These are phyloP conservation scores for Podosphaera xanthii DNA, from an alignment of 2,329 filamentous ascomycete species.

Conservation along the genomic window DNA sequence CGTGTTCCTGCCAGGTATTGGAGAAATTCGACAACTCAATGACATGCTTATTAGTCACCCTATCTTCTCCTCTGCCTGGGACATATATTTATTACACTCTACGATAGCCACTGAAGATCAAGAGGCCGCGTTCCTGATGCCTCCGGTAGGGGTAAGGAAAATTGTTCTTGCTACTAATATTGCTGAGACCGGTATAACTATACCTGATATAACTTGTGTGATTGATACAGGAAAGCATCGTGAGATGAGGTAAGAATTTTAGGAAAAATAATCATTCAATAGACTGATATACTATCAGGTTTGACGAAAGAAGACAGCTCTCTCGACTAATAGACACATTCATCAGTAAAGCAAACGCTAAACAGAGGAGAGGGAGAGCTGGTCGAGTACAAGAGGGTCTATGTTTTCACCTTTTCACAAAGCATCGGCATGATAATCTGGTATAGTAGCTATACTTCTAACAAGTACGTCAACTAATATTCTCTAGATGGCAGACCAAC, in stretches of 20 bases:
- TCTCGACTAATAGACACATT: constrained; percentile 85
- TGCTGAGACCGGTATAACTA: constrained; percentile 94
- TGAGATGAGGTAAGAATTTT: constrained; percentile 44
- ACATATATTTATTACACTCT: constrained; percentile 76
- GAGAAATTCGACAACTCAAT: constrained; percentile 73
- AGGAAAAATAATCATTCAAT: not conserved
- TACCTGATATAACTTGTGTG: constrained; percentile 91
- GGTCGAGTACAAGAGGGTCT: constrained; percentile 87
- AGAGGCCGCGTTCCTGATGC: constrained; percentile 73
- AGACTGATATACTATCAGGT: constrained; percentile 19
- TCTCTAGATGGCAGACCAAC: constrained; percentile 53
- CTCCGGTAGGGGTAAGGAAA: constrained; percentile 63
- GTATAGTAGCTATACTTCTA: constrained; percentile 7
- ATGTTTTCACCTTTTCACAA: constrained; percentile 92
- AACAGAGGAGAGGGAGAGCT: constrained; percentile 79
- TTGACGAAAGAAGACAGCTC: constrained; percentile 78
- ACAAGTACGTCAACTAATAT: not conserved
- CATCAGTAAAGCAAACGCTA: constrained; percentile 85
- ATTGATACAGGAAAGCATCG: constrained; percentile 94
- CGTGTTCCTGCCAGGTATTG: constrained; percentile 87
- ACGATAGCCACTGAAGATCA: constrained; percentile 92
- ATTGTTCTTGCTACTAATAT: constrained; percentile 96
- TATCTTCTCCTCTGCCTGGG: constrained; percentile 54
- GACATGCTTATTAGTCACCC: constrained; percentile 62
- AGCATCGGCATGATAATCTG: constrained; percentile 58